Percentiles rank a stretch among this genome's conserved stretches.
Evolutionary conservation across 2,329 filamentous ascomycete genomes (phyloP).

Genomic region (Penicillium sp.): DNA sequence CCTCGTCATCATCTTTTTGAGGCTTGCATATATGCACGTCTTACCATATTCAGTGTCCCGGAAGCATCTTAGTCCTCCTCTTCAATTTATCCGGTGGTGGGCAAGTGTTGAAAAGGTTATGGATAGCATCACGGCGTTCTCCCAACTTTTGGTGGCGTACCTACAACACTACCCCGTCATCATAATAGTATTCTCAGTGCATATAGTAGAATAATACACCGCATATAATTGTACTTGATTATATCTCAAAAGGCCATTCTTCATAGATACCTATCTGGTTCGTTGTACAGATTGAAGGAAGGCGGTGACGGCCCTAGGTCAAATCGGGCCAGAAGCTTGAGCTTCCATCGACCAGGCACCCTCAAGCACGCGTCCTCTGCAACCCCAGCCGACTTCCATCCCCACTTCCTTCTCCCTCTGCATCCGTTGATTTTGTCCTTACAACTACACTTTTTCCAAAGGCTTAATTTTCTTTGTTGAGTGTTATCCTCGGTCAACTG

Average conservation of each 20-base stretch:
- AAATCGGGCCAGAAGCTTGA: constrained; percentile 35
- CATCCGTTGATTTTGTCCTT: constrained; percentile 9
- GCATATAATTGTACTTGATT: background rate
- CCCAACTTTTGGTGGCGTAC: background rate
- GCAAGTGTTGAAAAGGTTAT: constrained; percentile 21
- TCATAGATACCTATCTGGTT: background rate
- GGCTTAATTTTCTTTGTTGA: constrained; percentile 16
- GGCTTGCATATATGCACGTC: background rate
- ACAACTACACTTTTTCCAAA: constrained; percentile 3
- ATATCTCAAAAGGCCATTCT: background rate
- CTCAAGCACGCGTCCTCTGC: constrained; percentile 40
- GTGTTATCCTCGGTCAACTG: constrained; percentile 23
- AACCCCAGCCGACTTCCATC: constrained; percentile 29
- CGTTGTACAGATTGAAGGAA: constrained; percentile 20
- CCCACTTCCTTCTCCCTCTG: constrained; percentile 25
- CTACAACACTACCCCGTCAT: background rate
- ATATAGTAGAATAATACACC: constrained; percentile 4
- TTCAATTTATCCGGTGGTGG: background rate
- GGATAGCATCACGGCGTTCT: constrained; percentile 17
- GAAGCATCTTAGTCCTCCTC: background rate
- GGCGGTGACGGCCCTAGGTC: constrained; percentile 42
- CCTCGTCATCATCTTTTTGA: constrained; percentile 3
- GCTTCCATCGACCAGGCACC: constrained; percentile 40
- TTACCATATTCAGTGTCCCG: background rate
- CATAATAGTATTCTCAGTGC: background rate